Percentiles rank a stretch among this genome's conserved stretches.
These are phyloP conservation scores for Agaricus subrufescens DNA, from an alignment of 768 basidiomycete genomes.

Conservation along the genomic window DNA sequence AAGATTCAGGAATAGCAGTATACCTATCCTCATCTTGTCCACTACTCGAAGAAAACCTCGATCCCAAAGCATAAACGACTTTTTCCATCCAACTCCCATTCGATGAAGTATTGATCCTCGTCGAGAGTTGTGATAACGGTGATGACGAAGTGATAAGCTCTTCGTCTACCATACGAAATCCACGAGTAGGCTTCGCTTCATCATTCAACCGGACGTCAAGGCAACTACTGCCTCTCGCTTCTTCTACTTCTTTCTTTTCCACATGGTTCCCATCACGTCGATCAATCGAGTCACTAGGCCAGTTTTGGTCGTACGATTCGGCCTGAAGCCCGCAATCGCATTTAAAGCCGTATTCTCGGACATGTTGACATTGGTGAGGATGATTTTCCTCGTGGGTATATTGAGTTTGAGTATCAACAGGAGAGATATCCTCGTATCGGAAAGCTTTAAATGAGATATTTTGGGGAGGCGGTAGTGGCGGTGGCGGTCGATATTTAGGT, in stretches of 20 bases:
- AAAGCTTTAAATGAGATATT: not conserved
- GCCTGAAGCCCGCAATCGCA: not conserved
- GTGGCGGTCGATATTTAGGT: not conserved
- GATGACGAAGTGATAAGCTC: not conserved
- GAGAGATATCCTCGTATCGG: not conserved
- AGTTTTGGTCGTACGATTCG: not conserved
- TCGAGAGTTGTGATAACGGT: not conserved
- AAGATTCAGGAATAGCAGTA: not conserved
- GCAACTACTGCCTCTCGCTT: not conserved
- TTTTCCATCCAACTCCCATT: not conserved
- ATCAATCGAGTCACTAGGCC: not conserved
- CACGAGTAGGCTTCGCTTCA: too few relatives aligned
- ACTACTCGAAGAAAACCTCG: not conserved
- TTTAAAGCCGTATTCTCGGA: not conserved
- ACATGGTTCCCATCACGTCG: not conserved
- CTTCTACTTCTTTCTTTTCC: not conserved
- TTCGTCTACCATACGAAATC: not conserved
- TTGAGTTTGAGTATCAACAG: not conserved
- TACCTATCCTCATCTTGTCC: not conserved
- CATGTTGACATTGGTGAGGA: not conserved
- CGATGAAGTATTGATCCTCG: not conserved
- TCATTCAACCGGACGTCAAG: not conserved
- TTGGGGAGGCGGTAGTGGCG: too few relatives aligned
- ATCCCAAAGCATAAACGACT: not conserved
- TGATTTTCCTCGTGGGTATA: not conserved